phyloP scores from a whole-genome alignment of 2,329 filamentous ascomycete genomes.

The Colletotrichum falcatum region DNA sequence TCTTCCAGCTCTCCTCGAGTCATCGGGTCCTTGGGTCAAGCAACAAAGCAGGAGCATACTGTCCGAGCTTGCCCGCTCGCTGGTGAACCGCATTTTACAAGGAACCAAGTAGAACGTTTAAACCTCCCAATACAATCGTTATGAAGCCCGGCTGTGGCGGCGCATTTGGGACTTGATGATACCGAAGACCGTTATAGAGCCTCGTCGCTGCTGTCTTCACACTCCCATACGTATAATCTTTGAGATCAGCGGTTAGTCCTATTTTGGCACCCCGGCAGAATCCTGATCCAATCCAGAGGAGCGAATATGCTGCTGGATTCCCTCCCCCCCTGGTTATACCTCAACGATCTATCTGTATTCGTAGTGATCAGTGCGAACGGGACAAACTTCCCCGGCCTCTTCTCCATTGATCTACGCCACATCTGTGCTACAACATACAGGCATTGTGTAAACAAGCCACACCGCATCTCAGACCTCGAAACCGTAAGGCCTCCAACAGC shows the following conservation, averaged over 20 bases:
- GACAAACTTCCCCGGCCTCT: background rate
- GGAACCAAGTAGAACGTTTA: background rate
- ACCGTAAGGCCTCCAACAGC: background rate
- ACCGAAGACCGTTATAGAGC: background rate
- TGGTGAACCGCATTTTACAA: background rate
- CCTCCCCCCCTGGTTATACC: no score
- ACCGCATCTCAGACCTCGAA: conserved; percentile 11
- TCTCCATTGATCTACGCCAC: background rate
- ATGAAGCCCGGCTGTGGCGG: no score
- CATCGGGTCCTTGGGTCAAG: background rate
- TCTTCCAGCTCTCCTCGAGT: background rate
- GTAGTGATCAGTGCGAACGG: no score
- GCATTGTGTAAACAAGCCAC: background rate
- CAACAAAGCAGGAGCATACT: background rate
- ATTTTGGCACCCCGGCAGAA: background rate
- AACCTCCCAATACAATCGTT: background rate
- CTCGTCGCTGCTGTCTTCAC: background rate
- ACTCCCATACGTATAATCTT: background rate
- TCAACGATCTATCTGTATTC: no score
- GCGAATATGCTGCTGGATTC: no score
- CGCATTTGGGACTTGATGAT: background rate
- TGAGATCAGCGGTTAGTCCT: background rate
- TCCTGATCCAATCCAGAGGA: background rate
- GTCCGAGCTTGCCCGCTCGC: no score
- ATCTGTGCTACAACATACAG: background rate